phyloP scores from a whole-genome alignment of 2,329 filamentous ascomycete genomes.

The Penicillium sp. region DNA sequence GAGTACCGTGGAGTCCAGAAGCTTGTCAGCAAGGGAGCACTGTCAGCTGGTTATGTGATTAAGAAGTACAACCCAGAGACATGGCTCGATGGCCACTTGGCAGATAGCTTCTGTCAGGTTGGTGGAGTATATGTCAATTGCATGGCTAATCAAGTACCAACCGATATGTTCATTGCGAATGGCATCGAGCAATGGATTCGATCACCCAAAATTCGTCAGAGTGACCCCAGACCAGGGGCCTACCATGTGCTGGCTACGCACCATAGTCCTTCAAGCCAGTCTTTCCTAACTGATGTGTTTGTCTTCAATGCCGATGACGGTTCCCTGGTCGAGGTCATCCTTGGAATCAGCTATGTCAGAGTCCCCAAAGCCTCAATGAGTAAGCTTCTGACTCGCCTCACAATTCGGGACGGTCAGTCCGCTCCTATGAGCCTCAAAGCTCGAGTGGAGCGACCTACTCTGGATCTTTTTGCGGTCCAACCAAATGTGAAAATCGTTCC shows the following conservation, averaged over 20 bases:
- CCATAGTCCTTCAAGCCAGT: slow-evolving; percentile 6
- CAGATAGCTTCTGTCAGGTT: not conserved
- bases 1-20: not conserved
- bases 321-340: slow-evolving; percentile 28
- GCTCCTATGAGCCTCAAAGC: not conserved
- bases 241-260: not conserved
- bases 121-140: not conserved
- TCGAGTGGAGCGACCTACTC: not conserved
- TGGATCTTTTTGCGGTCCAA: not conserved
- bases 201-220: slow-evolving; percentile 14
- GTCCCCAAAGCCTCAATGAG: slow-evolving; percentile 24
- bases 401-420: not conserved
- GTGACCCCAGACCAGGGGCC: not conserved
- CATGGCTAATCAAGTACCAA: not conserved
- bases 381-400: slow-evolving; percentile 11
- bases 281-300: slow-evolving; percentile 34
- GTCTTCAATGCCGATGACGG: slow-evolving; percentile 31
- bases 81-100: not conserved
- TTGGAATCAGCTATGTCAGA: slow-evolving; percentile 31
- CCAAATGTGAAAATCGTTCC: not conserved
- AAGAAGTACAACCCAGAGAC: not conserved
- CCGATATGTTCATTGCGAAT: slow-evolving; percentile 33
- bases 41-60: not conserved
- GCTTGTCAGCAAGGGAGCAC: not conserved
- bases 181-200: slow-evolving; percentile 32